These are phyloP conservation scores for Lachnellula cervina DNA, from an alignment of 2,329 filamentous ascomycete species.

Conservation along the genomic window DNA sequence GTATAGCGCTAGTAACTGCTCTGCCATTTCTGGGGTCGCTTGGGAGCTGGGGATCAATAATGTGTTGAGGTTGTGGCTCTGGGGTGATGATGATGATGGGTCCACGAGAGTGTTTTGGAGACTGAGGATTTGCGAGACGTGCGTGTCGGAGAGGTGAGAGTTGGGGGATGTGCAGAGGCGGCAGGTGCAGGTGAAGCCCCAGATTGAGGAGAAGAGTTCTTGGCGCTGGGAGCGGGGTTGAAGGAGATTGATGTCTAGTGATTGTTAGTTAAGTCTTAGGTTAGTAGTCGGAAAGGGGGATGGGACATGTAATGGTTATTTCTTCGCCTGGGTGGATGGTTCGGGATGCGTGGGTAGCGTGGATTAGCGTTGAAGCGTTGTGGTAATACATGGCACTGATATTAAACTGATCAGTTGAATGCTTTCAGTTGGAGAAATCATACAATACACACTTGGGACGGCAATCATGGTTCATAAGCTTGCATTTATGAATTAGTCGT, in stretches of 20 bases:
- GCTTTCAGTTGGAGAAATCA: not conserved
- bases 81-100: not conserved
- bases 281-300: not conserved
- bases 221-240: constrained; percentile 31
- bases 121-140: constrained; percentile 31
- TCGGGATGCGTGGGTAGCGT: constrained; percentile 35
- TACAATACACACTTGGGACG: constrained; percentile 34
- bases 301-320: constrained; percentile 36
- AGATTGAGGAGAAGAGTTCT: constrained; percentile 29
- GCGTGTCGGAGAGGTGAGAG: constrained; percentile 32
- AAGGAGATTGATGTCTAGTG: constrained; percentile 28
- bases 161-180: constrained; percentile 31
- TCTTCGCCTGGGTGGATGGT: constrained; percentile 38
- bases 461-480: constrained; percentile 39
- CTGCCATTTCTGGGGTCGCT: constrained; percentile 34
- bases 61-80: not conserved
- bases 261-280: constrained; percentile 1
- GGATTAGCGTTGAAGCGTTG: constrained; percentile 33
- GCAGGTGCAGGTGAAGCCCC: constrained; percentile 39
- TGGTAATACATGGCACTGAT: constrained; percentile 33
- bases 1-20: constrained; percentile 35
- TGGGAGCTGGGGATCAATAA: constrained; percentile 26
- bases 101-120: constrained; percentile 22
- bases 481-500: too few relatives aligned
- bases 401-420: constrained; percentile 1